These are phyloP conservation scores for Mycena pura DNA, from an alignment of 768 basidiomycete species.

Conservation along the genomic window DNA sequence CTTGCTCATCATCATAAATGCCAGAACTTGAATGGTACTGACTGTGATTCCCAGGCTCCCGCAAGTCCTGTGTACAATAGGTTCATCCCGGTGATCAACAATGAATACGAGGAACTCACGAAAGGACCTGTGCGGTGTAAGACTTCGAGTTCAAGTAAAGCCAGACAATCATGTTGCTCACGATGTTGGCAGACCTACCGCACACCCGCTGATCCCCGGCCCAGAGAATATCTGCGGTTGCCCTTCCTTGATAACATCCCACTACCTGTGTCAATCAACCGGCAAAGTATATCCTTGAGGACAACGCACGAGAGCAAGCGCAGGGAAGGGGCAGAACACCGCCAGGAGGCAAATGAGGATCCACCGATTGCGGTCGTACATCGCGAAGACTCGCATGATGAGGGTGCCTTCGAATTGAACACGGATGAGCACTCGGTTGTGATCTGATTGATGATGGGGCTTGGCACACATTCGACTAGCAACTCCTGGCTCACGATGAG, in stretches of 20 bases:
- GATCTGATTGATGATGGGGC: not conserved
- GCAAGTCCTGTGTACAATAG: no score
- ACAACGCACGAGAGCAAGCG: not conserved
- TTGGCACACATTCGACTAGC: not conserved
- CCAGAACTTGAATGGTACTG: not conserved
- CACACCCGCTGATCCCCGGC: not conserved
- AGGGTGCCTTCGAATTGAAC: not conserved
- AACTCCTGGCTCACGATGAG: conserved; percentile 1
- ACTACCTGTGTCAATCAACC: not conserved
- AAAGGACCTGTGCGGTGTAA: no score
- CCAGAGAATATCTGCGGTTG: not conserved
- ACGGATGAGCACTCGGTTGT: not conserved
- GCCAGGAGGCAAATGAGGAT: conserved; percentile 1
- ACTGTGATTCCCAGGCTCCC: no score
- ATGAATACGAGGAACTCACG: not conserved
- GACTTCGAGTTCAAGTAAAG: not conserved
- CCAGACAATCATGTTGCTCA: not conserved
- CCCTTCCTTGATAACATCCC: not conserved
- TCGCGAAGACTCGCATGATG: not conserved
- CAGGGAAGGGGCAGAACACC: not conserved
- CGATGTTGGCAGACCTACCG: not conserved
- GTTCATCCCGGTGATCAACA: conserved; percentile 1
- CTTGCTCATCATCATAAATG: not conserved
- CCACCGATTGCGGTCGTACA: not conserved
- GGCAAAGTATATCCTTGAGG: not conserved